These are phyloP conservation scores for Arabidopsis suecica DNA, from an alignment of 345 rosid genomes.

Conservation along the genomic window DNA sequence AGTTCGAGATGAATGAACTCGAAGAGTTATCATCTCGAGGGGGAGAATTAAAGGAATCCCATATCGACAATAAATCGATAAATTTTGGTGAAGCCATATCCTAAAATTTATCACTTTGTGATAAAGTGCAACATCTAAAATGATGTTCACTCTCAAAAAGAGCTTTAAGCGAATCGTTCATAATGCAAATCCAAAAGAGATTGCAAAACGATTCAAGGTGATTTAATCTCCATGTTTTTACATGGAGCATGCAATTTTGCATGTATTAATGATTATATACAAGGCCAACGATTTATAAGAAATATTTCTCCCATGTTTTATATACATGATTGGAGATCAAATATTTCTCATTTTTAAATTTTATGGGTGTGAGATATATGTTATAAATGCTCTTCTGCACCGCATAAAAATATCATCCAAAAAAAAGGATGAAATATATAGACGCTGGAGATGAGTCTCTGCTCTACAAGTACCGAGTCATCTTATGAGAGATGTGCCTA, in stretches of 20 bases:
- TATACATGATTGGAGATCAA: background rate
- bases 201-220: background rate
- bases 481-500: no score
- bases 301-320: background rate
- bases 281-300: background rate
- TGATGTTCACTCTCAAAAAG: no score
- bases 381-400: background rate
- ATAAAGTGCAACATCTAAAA: no score
- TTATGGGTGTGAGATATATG: background rate
- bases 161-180: no score
- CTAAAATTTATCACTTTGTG: no score
- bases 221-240: background rate
- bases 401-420: background rate
- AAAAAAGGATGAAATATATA: background rate
- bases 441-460: background rate
- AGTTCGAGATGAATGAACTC: background rate
- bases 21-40: no score
- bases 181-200: background rate
- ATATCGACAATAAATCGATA: no score
- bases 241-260: background rate
- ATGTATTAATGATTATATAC: background rate
- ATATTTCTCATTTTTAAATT: background rate
- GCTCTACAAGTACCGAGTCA: no score
- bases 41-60: no score
- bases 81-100: no score